Conservation (phyloP, 1,284 basidiomycete species). For the Melampsora medusae region DNA sequence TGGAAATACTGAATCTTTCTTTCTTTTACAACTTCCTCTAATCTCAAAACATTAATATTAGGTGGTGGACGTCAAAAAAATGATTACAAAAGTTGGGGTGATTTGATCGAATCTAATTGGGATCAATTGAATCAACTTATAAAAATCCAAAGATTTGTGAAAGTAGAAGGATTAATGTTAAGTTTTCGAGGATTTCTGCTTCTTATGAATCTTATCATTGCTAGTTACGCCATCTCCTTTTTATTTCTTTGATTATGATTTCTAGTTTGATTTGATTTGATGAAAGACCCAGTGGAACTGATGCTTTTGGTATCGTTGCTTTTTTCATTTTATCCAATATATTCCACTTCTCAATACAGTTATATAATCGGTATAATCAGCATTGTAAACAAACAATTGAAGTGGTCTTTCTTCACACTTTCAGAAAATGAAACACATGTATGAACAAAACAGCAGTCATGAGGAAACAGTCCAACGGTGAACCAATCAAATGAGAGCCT, state of each 20-base stretch:
- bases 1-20: neutral
- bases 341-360: neutral
- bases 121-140: neutral
- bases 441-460: conserved; percentile 19
- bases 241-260: neutral
- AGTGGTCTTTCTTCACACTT: conserved; percentile 90
- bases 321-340: neutral
- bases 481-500: neutral
- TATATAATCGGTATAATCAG: conserved; percentile 69
- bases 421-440: too few relatives aligned
- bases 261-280: neutral
- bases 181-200: neutral
- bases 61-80: neutral
- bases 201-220: conserved; percentile 1
- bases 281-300: neutral
- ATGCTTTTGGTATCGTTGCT: neutral
- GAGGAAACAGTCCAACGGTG: conserved; percentile 20
- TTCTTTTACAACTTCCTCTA: conserved; percentile 2
- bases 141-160: too few relatives aligned
- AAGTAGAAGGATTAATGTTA: neutral
- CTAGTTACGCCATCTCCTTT: conserved; percentile 12
- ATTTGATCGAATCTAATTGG: neutral
- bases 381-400: conserved; percentile 90
- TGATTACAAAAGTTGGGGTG: neutral
- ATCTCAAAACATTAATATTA: neutral